Percentiles rank a stretch among this genome's conserved stretches.
These are phyloP conservation scores for Cerioporus squamosus DNA, from an alignment of 1,284 basidiomycete genomes.

Conservation along the genomic window DNA sequence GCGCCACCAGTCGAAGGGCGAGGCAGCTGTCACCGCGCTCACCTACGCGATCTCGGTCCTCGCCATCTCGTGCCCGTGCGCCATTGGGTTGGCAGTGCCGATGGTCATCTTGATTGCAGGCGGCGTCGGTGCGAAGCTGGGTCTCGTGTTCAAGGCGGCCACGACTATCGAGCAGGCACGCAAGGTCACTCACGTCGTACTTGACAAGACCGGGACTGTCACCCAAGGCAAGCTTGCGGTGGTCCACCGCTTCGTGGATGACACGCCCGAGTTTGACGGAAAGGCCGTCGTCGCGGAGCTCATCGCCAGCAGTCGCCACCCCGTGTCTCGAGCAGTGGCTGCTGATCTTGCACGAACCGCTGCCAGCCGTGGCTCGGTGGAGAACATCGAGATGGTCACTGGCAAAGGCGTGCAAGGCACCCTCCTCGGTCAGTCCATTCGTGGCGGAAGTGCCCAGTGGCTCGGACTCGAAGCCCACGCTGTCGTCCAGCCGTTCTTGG, in stretches of 20 bases:
- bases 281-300: conserved; percentile 27
- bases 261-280: conserved; percentile 24
- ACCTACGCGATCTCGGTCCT: conserved; percentile 47
- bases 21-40: conserved; percentile 38
- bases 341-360: conserved; percentile 20
- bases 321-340: conserved; percentile 39
- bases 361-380: conserved; percentile 3
- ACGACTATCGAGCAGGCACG: conserved; percentile 37
- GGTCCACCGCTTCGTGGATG: conserved; percentile 28
- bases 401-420: conserved; percentile 43
- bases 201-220: conserved; percentile 54
- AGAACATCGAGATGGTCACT: conserved; percentile 36
- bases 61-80: conserved; percentile 49
- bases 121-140: conserved; percentile 38
- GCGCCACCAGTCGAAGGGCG: conserved; percentile 30
- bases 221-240: conserved; percentile 41
- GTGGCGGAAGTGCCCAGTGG: conserved; percentile 43
- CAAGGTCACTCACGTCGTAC: conserved; percentile 40
- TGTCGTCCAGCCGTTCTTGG: conserved; percentile 24
- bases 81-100: conserved; percentile 43
- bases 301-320: conserved; percentile 36
- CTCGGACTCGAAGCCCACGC: conserved; percentile 31
- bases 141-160: conserved; percentile 41
- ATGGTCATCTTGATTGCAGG: conserved; percentile 43
- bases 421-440: conserved; percentile 31